Percentiles rank a stretch among this genome's conserved stretches.
These are phyloP conservation scores for Suillus fuscotomentosus DNA, from an alignment of 768 basidiomycete genomes.

Conservation along the genomic window DNA sequence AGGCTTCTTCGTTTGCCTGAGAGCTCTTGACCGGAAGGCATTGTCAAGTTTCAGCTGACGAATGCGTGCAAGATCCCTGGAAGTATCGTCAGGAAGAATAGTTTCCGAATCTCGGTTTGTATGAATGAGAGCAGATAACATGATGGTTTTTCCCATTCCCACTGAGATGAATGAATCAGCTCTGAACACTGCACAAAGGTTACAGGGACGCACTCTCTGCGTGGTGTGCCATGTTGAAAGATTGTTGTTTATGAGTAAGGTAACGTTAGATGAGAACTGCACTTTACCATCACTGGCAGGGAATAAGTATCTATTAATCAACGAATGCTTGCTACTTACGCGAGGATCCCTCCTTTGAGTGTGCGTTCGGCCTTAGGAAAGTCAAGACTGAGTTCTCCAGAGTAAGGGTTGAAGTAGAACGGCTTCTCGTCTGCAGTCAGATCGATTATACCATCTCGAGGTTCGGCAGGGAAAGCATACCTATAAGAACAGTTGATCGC, in stretches of 20 bases:
- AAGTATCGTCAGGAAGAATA: slow-evolving; percentile 28
- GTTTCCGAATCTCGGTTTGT: slow-evolving; percentile 57
- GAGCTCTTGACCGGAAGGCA: slow-evolving; percentile 52
- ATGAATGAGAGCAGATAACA: slow-evolving; percentile 89
- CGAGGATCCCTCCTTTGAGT: slow-evolving; percentile 86
- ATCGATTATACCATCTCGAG: slow-evolving; percentile 62
- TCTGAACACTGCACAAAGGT: slow-evolving; percentile 6
- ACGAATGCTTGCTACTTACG: slow-evolving; percentile 47
- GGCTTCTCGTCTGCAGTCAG: slow-evolving; percentile 74
- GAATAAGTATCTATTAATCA: slow-evolving; percentile 8
- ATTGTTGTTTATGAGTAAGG: slow-evolving; percentile 9
- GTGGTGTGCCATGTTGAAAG: slow-evolving; percentile 1
- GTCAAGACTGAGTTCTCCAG: slow-evolving; percentile 81
- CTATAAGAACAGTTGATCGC: slow-evolving; percentile 35
- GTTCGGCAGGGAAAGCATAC: slow-evolving; percentile 70
- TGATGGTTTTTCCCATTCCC: slow-evolving; percentile 97
- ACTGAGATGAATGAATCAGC: slow-evolving; percentile 41
- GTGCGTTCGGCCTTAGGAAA: slow-evolving; percentile 81
- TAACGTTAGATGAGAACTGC: neutral
- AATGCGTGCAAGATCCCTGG: slow-evolving; percentile 34
- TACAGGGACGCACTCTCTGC: slow-evolving; percentile 47
- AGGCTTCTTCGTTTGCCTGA: slow-evolving; percentile 28
- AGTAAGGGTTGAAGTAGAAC: slow-evolving; percentile 92
- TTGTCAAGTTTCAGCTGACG: slow-evolving; percentile 63
- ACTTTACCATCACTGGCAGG: slow-evolving; percentile 34